phyloP scores from a whole-genome alignment of 306 rosid species.

The Vicia sativa region DNA sequence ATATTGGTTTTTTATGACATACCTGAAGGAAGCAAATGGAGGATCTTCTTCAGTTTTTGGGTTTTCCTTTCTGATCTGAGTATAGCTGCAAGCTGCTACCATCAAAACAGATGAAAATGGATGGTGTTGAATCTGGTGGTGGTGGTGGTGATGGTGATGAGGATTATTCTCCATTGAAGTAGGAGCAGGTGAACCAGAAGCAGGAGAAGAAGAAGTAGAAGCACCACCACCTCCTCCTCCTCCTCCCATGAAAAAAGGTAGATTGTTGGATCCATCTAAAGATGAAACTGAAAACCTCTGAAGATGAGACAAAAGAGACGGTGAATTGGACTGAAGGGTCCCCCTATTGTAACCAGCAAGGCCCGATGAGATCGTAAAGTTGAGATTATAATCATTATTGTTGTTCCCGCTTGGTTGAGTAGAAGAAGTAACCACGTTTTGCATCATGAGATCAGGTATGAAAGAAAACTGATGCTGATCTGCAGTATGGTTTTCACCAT shows the following conservation, averaged over 20 bases:
- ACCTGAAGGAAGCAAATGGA: slow-evolving; percentile 57
- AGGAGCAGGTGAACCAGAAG: slow-evolving; percentile 46
- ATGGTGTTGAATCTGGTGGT: slow-evolving; percentile 52
- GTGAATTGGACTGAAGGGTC: slow-evolving; percentile 99
- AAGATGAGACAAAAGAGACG: slow-evolving; percentile 69
- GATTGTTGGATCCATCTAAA: slow-evolving; percentile 67
- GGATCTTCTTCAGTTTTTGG: slow-evolving; percentile 68
- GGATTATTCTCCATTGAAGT: slow-evolving; percentile 63
- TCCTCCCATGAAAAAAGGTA: slow-evolving; percentile 77
- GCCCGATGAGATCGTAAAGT: slow-evolving; percentile 80
- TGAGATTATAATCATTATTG: slow-evolving; percentile 59
- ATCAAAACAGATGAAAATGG: slow-evolving; percentile 75
- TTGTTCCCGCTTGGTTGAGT: slow-evolving; percentile 39
- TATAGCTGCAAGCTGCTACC: slow-evolving; percentile 73
- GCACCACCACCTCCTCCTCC: slow-evolving; percentile 4
- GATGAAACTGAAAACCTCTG: slow-evolving; percentile 86
- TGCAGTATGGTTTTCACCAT: slow-evolving; percentile 34
- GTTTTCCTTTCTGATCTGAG: slow-evolving; percentile 81
- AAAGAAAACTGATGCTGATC: slow-evolving; percentile 67
- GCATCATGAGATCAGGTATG: slow-evolving; percentile 63
- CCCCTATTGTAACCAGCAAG: slow-evolving; percentile 95
- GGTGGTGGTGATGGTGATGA: slow-evolving; percentile 37
- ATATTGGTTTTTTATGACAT: slow-evolving; percentile 6
- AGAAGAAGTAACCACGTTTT: slow-evolving; percentile 50
- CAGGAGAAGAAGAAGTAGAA: slow-evolving; percentile 35